Evolutionary conservation across 176 grass and related monocot genomes (phyloP), one percentile per base, ranked within the genome.

Genomic region (Oropetium thomaeum): DNA sequence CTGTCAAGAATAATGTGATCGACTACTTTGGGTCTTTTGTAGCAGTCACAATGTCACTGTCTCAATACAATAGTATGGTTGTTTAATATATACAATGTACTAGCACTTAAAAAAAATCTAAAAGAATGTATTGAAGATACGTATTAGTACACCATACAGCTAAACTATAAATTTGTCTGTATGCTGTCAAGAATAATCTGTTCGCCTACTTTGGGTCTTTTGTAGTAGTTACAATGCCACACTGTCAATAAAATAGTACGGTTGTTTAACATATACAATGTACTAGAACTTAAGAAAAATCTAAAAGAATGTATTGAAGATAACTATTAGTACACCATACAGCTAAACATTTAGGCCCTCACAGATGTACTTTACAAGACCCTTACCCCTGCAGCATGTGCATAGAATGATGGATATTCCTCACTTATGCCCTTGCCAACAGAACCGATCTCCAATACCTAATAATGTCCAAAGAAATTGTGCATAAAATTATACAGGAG

Each of bases 371-470:
- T 26, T 78, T 17, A 20, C 13, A 32, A 51, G 67, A 79, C 73
- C 44, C 82, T 89, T 85, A 98, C 96, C 89, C 58, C 82, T 88
- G 68, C 51, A 79, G 82, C 67, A 92, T 98, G 96, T 65, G 84
- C 79, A 88, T 86, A 90, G 78, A 95, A 98, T 67, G 86, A 74
- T 82, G 84, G 84, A 76, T 68, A 41, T 17, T 65, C 79, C 72
- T 92, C 73, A 86, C 55, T 79, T 79, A 86, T 48, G 65, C 82
- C 84, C 86, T 98, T 92, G 43, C 96, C 96, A 58, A 98, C 82
- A 29, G 96, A 94, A 65, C 96, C 91, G 14, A 98, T 86, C 82
- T 98, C 96, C 72, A 98, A 22, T 48, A 98, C 85, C 96, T 98
- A 78, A 75, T 43, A 25, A 57, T 68, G 54, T 69, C 7, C 44